phyloP scores from a whole-genome alignment of 768 basidiomycete species.

The Asterophora parasitica region DNA sequence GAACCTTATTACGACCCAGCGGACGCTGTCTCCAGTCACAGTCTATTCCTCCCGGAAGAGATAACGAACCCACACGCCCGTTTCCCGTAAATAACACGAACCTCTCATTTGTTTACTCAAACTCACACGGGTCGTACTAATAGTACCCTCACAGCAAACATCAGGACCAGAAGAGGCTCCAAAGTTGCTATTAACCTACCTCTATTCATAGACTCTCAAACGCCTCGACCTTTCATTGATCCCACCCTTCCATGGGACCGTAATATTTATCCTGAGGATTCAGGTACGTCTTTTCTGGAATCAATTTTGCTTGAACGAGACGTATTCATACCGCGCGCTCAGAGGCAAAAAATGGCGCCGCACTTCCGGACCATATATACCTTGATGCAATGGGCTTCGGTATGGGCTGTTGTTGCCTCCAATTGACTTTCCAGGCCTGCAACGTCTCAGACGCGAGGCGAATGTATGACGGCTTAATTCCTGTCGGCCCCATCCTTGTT shows the following conservation, averaged over 20 bases:
- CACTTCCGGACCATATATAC: slow-evolving; percentile 88
- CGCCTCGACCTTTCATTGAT: slow-evolving; percentile 87
- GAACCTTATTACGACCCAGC: slow-evolving; percentile 80
- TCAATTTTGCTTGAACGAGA: too few relatives aligned
- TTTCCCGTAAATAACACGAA: slow-evolving; percentile 75
- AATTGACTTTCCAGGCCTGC: slow-evolving; percentile 96
- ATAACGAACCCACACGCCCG: slow-evolving; percentile 96
- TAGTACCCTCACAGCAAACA: slow-evolving; percentile 97
- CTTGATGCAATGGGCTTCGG: slow-evolving; percentile 99
- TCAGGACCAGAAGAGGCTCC: slow-evolving; percentile 81
- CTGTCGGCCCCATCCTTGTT: slow-evolving; percentile 93
- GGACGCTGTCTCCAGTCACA: slow-evolving; percentile 82
- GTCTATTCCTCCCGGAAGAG: slow-evolving; percentile 91
- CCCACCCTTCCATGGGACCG: slow-evolving; percentile 90
- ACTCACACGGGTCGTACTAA: slow-evolving; percentile 15
- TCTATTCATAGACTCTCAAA: slow-evolving; percentile 82
- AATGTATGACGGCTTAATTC: slow-evolving; percentile 95
- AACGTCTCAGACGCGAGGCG: slow-evolving; percentile 88
- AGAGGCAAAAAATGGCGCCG: slow-evolving; percentile 91
- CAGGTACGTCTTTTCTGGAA: slow-evolving; percentile 44
- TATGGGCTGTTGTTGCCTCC: slow-evolving; percentile 98
- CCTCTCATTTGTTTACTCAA: slow-evolving; percentile 4
- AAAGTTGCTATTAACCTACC: slow-evolving; percentile 97
- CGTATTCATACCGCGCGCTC: slow-evolving; percentile 1
- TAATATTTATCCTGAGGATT: slow-evolving; percentile 76